Conservation (phyloP, 257 asterid species). For the Linaria vulgaris region DNA sequence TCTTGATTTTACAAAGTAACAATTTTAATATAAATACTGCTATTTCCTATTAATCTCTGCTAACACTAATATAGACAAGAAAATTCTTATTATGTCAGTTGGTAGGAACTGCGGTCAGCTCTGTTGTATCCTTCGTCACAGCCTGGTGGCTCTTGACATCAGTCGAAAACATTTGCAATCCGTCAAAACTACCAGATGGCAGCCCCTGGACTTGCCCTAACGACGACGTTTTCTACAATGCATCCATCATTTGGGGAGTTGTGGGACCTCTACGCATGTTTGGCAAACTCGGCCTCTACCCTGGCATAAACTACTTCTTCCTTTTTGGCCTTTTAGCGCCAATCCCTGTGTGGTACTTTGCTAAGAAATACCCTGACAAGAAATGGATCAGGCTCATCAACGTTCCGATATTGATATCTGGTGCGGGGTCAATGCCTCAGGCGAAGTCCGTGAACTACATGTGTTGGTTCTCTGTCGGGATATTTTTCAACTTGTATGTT, state of each 20-base stretch:
- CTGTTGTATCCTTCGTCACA: constrained; percentile 58
- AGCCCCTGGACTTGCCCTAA: constrained; percentile 91
- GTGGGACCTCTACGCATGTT: constrained; percentile 77
- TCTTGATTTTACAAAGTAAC: too few relatives aligned
- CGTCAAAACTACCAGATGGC: constrained; percentile 44
- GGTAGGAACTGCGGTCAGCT: constrained; percentile 56
- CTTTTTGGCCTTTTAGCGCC: constrained; percentile 61
- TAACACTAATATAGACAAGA: constrained; percentile 8
- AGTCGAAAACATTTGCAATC: constrained; percentile 51
- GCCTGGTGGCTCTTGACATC: constrained; percentile 75
- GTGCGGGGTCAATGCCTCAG: constrained; percentile 50
- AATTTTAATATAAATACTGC: too few relatives aligned
- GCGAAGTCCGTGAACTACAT: constrained; percentile 54
- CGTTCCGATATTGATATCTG: constrained; percentile 55
- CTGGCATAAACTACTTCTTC: constrained; percentile 61
- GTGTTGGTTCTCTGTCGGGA: constrained; percentile 60
- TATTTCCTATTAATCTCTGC: too few relatives aligned
- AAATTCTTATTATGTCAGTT: constrained; percentile 29
- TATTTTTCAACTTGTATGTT: constrained; percentile 49
- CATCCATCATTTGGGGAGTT: constrained; percentile 81
- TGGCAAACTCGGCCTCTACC: constrained; percentile 66
- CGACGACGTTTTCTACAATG: constrained; percentile 73
- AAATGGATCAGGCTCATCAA: constrained; percentile 55
- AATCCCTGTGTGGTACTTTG: constrained; percentile 50
- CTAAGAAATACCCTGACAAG: constrained; percentile 53